Conservation (phyloP, 2,329 filamentous ascomycete genomes). For the Trichoderma sp. region DNA sequence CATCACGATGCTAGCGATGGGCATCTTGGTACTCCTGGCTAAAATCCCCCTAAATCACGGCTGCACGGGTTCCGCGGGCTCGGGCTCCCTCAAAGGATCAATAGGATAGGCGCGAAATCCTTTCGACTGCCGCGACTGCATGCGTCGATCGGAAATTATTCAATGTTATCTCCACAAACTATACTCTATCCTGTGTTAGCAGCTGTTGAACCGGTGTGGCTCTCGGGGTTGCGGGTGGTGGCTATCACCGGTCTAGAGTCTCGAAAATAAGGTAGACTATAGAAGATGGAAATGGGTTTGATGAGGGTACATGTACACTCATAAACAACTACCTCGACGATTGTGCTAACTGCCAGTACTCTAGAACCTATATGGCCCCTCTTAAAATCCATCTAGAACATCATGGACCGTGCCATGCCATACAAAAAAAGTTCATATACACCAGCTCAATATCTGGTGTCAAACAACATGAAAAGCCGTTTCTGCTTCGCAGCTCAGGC, state of each 20-base stretch:
- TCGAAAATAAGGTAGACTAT: too few species aligned
- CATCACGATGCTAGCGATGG: neutral
- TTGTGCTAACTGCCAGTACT: neutral
- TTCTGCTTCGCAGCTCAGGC: neutral
- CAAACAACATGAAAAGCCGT: neutral
- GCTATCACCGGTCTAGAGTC: too few species aligned
- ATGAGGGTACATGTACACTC: too few species aligned
- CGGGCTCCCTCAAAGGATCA: neutral
- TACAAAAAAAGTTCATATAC: neutral
- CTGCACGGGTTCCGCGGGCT: neutral
- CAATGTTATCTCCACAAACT: neutral
- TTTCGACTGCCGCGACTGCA: neutral
- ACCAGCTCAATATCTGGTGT: neutral
- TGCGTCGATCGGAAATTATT: neutral
- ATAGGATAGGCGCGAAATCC: neutral
- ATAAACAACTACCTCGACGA: neutral
- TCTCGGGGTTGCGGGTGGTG: neutral
- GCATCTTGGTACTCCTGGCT: neutral
- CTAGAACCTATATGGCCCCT: neutral
- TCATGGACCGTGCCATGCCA: neutral
- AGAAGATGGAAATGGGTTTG: too few species aligned
- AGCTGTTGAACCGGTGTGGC: neutral
- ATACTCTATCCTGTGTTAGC: neutral
- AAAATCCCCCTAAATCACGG: neutral
- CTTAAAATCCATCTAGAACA: neutral